Evolutionary conservation across 2,329 filamentous ascomycete species (phyloP), one percentile per base, ranked within the genome.

Genomic region (Talaromyces piceae): DNA sequence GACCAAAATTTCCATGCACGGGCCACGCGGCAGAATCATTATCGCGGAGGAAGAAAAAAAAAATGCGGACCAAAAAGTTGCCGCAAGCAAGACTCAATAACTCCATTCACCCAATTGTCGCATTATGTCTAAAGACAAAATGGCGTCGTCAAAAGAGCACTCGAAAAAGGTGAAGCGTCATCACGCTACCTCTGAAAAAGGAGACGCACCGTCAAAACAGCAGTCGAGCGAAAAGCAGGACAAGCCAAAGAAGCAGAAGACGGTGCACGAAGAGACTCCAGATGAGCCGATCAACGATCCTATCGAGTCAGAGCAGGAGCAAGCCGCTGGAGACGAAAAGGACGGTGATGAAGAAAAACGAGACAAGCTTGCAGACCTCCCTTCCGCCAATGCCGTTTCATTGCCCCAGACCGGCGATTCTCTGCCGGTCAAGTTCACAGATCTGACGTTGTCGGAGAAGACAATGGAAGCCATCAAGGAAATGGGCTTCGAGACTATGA

Each of bases 401-500:
- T 67, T 83, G 47, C 83, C 83, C 2, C 77, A 81, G 26, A 80
- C 80, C 48, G 73, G 71, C 46, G 80, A 85, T 51, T 83, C 84
- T 20, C 76, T 84, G 62, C 51, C 51, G 1, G 49, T 47, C 4
- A 82, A 83, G 47, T 95, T 96, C 65, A 73, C 81, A 28, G 86
- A 97, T 58, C 76, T 98, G 56, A 87, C 87, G 50, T 79, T 98
- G 9, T 93, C 88, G 1, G 86, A 91, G 22, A 90, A 88, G 71
- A 96, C 90, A 0, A 86, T 91, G 78, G 83, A 86, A 72, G 91
- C 90, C 7, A 90, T 96, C 60, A 73, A 84, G 52, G 88, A 87
- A 57, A 97, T 98, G 91, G 87, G 87, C 12, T 96, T 97, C 67
- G 84, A 87, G 63, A 91, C 79, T 45, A 96, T 98, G 91, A 97